phyloP scores from a whole-genome alignment of 352 stramenopile genomes.

The Phytophthora europaea region DNA sequence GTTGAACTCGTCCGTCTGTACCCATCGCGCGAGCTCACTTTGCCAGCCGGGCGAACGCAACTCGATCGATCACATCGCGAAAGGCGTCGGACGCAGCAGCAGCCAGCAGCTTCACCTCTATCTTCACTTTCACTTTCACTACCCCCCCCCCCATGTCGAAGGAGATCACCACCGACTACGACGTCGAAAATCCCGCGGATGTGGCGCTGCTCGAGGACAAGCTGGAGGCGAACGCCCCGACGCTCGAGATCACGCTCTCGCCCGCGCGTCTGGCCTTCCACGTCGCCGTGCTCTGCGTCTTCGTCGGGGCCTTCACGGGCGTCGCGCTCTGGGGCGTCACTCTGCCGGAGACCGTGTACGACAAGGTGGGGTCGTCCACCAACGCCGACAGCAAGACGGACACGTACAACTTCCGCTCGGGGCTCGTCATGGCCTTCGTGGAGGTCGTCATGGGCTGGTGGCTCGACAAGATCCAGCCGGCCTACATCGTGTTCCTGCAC shows the following conservation, averaged over 20 bases:
- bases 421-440: slow-evolving; percentile 53
- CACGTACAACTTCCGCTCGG: slow-evolving; percentile 58
- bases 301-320: slow-evolving; percentile 47
- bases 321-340: slow-evolving; percentile 42
- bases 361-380: slow-evolving; percentile 45
- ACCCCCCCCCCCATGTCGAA: slow-evolving; percentile 9
- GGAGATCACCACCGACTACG: neutral
- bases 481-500: slow-evolving; percentile 59
- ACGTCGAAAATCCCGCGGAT: slow-evolving; percentile 18
- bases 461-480: slow-evolving; percentile 47
- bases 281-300: slow-evolving; percentile 33
- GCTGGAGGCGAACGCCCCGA: slow-evolving; percentile 15
- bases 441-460: slow-evolving; percentile 51
- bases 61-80: slow-evolving; percentile 12
- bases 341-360: slow-evolving; percentile 44
- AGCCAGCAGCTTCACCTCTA: neutral
- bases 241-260: slow-evolving; percentile 39
- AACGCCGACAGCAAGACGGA: slow-evolving; percentile 44
- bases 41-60: neutral
- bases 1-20: neutral
- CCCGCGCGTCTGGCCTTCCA: slow-evolving; percentile 34
- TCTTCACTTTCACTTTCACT: neutral
- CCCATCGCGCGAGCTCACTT: neutral
- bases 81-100: slow-evolving; percentile 9
- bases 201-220: slow-evolving; percentile 31